Evolutionary conservation across 306 rosid species (phyloP).

Genomic region (Sicyos edulis): DNA sequence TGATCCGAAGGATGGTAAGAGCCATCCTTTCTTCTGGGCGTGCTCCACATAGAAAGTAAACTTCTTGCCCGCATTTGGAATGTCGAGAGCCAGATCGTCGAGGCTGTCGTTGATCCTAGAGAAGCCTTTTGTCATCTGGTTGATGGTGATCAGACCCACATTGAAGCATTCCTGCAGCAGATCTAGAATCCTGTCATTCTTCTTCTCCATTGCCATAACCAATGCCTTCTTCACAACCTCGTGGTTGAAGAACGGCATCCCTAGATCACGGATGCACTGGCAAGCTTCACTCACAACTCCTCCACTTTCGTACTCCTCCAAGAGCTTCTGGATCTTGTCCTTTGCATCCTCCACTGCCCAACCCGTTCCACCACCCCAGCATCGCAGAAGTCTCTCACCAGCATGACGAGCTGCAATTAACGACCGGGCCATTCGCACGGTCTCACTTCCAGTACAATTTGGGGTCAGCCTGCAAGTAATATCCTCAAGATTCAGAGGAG

Average conservation of each 20-base stretch:
- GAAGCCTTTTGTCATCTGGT: slow-evolving; percentile 91
- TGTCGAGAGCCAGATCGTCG: slow-evolving; percentile 92
- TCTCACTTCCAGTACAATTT: slow-evolving; percentile 68
- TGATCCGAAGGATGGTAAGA: slow-evolving; percentile 53
- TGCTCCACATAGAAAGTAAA: slow-evolving; percentile 63
- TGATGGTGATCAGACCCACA: slow-evolving; percentile 85
- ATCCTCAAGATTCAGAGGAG: slow-evolving; percentile 84
- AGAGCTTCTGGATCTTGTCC: slow-evolving; percentile 84
- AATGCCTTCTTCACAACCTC: slow-evolving; percentile 97
- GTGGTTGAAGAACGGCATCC: slow-evolving; percentile 95
- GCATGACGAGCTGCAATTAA: slow-evolving; percentile 89
- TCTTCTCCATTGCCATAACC: slow-evolving; percentile 99
- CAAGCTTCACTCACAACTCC: slow-evolving; percentile 87
- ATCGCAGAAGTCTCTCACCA: slow-evolving; percentile 88
- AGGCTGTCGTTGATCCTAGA: slow-evolving; percentile 76
- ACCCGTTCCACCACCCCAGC: slow-evolving; percentile 99
- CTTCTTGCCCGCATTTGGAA: slow-evolving; percentile 76
- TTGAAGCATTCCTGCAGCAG: slow-evolving; percentile 81
- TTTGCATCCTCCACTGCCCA: slow-evolving; percentile 99
- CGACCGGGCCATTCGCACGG: slow-evolving; percentile 73
- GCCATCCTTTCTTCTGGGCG: slow-evolving; percentile 73
- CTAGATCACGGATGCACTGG: slow-evolving; percentile 88
- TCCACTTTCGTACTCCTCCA: slow-evolving; percentile 94
- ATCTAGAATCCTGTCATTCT: slow-evolving; percentile 77
- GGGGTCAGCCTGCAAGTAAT: slow-evolving; percentile 58